Conservation (phyloP, 495 filamentous ascomycete genomes). For the Penicillium ucsense region DNA sequence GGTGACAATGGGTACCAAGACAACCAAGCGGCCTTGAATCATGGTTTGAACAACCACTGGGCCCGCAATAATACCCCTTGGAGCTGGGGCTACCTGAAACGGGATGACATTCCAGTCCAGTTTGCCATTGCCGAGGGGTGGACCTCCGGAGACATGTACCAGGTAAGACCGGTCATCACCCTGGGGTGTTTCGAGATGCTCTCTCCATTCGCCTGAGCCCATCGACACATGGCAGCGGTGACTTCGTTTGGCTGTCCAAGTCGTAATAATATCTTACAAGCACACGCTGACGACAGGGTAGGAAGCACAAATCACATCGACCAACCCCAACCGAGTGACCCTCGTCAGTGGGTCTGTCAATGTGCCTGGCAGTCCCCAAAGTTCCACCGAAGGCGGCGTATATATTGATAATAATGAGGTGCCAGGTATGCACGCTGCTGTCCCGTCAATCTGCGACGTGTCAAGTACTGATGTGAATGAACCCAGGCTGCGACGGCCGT, state of each 20-base stretch:
- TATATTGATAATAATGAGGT: constrained; percentile 49
- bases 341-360: constrained; percentile 45
- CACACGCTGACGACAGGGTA: constrained; percentile 5
- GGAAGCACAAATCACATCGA: constrained; percentile 44
- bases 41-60: constrained; percentile 44
- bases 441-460: neutral
- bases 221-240: no score
- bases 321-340: constrained; percentile 47
- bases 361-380: constrained; percentile 40
- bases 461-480: neutral
- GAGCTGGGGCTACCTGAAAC: constrained; percentile 42
- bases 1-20: constrained; percentile 41
- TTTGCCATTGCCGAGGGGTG: constrained; percentile 46
- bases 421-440: constrained; percentile 19
- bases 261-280: neutral
- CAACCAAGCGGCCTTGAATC: constrained; percentile 42
- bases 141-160: constrained; percentile 49
- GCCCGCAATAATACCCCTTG: constrained; percentile 43
- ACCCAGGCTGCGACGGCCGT: constrained; percentile 31
- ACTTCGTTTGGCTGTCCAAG: no score
- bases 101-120: constrained; percentile 42
- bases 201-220: no score
- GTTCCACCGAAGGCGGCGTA: constrained; percentile 32
- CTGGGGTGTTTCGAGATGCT: no score
- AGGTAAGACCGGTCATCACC: constrained; percentile 12